phyloP scores from a whole-genome alignment of 2,329 filamentous ascomycete genomes.

The Ophiostoma novo-ulmi region DNA sequence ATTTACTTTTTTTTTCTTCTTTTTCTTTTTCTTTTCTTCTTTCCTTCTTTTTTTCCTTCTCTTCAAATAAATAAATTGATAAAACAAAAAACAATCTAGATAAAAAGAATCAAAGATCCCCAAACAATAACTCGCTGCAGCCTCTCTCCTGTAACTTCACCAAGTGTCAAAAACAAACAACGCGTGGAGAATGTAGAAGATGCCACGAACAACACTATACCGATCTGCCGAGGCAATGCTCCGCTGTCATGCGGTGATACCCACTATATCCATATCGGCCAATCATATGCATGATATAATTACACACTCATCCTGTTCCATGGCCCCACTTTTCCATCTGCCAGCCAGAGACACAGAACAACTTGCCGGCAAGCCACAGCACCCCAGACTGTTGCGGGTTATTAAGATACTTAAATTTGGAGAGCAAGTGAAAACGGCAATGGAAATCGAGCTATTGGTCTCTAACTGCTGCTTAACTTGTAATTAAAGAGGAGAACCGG shows the following conservation, averaged over 20 bases:
- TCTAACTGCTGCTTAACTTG: not conserved
- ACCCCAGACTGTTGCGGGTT: not conserved
- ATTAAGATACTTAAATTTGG: not conserved
- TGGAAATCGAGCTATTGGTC: not conserved
- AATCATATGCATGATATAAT: not conserved
- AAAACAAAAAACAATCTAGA: too few species aligned
- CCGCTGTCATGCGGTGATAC: not conserved
- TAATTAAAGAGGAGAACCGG: not conserved
- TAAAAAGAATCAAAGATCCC: not conserved
- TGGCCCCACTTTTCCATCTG: not conserved
- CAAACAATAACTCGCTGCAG: not conserved
- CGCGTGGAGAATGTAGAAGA: not conserved
- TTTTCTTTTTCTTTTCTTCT: too few species aligned
- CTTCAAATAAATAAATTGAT: too few species aligned
- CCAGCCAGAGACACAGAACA: not conserved
- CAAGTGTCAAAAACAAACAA: not conserved
- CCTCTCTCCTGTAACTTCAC: not conserved
- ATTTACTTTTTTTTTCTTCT: too few species aligned
- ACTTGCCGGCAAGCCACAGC: not conserved
- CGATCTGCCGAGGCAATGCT: slow-evolving; percentile 5
- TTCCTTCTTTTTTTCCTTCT: too few species aligned
- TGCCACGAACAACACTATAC: not conserved
- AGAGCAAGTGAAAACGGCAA: not conserved
- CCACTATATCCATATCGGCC: not conserved
- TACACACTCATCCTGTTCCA: not conserved